Evolutionary conservation across 441 rosid species (phyloP).

Genomic region (Gossypium armourianum): DNA sequence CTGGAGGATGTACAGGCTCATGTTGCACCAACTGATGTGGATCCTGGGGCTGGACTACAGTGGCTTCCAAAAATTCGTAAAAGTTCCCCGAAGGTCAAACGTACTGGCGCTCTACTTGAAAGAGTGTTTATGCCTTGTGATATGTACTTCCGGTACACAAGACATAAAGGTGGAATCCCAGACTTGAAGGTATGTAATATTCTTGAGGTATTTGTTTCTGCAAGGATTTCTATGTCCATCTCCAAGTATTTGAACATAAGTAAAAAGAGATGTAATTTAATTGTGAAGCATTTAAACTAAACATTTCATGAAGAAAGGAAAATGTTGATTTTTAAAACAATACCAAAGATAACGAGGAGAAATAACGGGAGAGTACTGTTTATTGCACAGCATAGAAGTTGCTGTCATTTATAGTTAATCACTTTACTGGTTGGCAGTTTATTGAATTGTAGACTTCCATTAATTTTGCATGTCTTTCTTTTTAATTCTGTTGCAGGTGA

Average conservation of each 20-base stretch:
- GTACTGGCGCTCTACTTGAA: conserved; percentile 93
- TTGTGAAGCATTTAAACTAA: not conserved
- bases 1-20: conserved; percentile 97
- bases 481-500: conserved; percentile 47
- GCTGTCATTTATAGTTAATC: conserved; percentile 5
- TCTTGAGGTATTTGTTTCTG: conserved; percentile 14
- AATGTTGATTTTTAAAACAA: conserved; percentile 4
- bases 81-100: conserved; percentile 83
- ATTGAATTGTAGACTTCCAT: conserved; percentile 11
- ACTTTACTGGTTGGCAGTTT: conserved; percentile 7
- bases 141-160: conserved; percentile 84
- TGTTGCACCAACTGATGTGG: conserved; percentile 98
- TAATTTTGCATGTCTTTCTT: conserved; percentile 16
- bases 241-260: not conserved
- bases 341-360: not conserved
- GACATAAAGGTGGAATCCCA: conserved; percentile 92
- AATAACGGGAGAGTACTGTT: not conserved
- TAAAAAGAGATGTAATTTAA: not conserved
- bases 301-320: not conserved
- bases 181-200: conserved; percentile 63
- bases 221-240: conserved; percentile 10
- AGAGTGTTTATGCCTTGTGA: conserved; percentile 96
- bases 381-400: not conserved
- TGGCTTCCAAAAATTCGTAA: conserved; percentile 88
- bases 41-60: conserved; percentile 96